Evolutionary conservation across 1,139 yeast species (phyloP), one percentile per base, ranked within the genome.

Genomic region (Saccharomyces hybrid): DNA sequence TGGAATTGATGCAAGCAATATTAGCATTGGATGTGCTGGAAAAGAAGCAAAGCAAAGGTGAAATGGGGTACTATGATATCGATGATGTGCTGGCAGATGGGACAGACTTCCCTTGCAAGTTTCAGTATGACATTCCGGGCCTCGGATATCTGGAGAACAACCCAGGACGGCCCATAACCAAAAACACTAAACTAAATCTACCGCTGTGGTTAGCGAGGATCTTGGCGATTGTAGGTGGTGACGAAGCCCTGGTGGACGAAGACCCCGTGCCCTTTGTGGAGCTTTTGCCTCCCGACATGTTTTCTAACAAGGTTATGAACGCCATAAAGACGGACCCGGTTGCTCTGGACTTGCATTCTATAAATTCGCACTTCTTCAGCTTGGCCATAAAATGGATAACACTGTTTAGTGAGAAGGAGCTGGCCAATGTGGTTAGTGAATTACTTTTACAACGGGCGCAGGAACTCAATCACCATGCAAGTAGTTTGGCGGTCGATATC

Each of bases 171-270:
- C 76, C 72, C 16, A 57, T 69, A 23, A 57, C 82, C 58, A 78
- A 82, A 62, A 85, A 83, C 47, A 78, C 95, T 1, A 84, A 83
- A 63, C 68, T 89, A 4, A 95, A 88, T 57, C 75, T 93, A 46
- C 98, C 99, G 0, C 70, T 90, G 34, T 93, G 99, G 99, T 72
- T 93, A 49, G 95, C 97, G 0, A 84, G 83, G 59, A 79, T 87
- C 3, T 72, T 93, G 47, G 96, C 95, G 1, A 75, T 78, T 44
- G 77, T 80, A 47, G 75, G 73, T 69, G 63, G 60, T 38, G 61
- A 59, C 42, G 74, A 56, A 9, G 59, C 52, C 13, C 62, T 60
- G 5, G 62, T 65, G 4, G 60, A 57, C 4, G 69, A 70, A 25
- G 73, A 74, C 8, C 71, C 78, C 7, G 74, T 75, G 11, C 80